Evolutionary conservation across 345 rosid species (phyloP).

Genomic region (Citrus mangshanensis): DNA sequence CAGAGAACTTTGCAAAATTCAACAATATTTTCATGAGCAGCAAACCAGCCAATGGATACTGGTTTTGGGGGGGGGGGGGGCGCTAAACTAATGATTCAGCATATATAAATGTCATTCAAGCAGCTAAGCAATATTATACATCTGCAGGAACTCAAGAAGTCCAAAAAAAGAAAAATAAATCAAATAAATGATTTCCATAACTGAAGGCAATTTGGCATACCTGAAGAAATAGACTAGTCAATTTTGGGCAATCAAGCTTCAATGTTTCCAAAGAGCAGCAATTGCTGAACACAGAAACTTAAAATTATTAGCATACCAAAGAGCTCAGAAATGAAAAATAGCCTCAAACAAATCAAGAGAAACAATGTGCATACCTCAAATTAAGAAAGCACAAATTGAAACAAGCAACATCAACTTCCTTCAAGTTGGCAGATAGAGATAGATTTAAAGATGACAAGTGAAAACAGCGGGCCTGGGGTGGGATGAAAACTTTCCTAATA

Average conservation of each 20-base stretch:
- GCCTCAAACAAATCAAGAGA: neutral
- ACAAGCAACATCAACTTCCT: constrained; percentile 87
- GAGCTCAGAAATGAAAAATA: neutral
- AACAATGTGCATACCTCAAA: constrained; percentile 50
- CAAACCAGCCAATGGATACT: neutral
- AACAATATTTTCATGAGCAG: neutral
- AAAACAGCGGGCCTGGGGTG: constrained; percentile 70
- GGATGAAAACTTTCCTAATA: constrained; percentile 83
- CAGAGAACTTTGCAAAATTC: no score
- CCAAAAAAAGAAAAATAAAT: neutral
- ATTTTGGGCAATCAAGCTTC: constrained; percentile 74
- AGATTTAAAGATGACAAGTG: constrained; percentile 80
- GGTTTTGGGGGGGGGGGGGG: neutral
- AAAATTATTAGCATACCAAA: constrained; percentile 11
- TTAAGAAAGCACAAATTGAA: constrained; percentile 66
- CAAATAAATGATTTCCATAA: neutral
- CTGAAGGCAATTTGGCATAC: constrained; percentile 25
- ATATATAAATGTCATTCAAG: neutral
- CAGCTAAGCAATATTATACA: neutral
- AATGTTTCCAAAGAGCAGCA: constrained; percentile 81
- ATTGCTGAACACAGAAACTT: constrained; percentile 46
- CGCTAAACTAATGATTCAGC: neutral
- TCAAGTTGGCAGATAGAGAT: constrained; percentile 74
- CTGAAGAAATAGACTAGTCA: constrained; percentile 91
- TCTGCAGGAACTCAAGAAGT: neutral